phyloP scores from a whole-genome alignment of 345 rosid genomes.

The Linum lewisii region DNA sequence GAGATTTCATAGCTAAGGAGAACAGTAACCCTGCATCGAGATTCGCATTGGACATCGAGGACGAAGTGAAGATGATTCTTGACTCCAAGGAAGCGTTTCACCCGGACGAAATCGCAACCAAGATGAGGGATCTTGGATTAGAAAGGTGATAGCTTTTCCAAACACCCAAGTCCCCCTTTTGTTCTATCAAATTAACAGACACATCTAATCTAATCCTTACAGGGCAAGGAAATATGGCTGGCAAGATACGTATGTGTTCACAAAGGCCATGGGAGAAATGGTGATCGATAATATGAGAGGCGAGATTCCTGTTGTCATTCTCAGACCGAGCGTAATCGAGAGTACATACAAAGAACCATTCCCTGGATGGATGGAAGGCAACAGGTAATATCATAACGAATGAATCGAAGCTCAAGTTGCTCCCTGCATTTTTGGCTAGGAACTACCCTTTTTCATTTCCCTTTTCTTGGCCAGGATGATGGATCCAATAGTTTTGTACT shows the following conservation, averaged over 20 bases:
- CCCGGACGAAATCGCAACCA: constrained; percentile 12
- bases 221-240: constrained; percentile 30
- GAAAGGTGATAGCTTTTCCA: constrained; percentile 20
- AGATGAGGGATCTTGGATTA: constrained; percentile 27
- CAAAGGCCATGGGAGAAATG: constrained; percentile 39
- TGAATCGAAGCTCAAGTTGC: not conserved
- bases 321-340: constrained; percentile 27
- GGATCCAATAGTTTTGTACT: constrained; percentile 46
- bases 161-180: not conserved
- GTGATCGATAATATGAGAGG: constrained; percentile 9
- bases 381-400: constrained; percentile 2
- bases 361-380: constrained; percentile 31
- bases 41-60: constrained; percentile 14
- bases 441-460: not conserved
- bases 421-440: not conserved
- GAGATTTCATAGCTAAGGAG: not conserved
- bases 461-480: constrained; percentile 31
- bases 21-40: constrained; percentile 7
- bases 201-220: not conserved
- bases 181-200: not conserved
- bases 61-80: constrained; percentile 29
- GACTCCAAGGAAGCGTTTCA: constrained; percentile 15
- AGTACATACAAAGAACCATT: constrained; percentile 25
- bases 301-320: constrained; percentile 17
- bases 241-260: constrained; percentile 20